Percentiles rank a stretch among this genome's conserved stretches.
Conservation (phyloP, 345 rosid genomes). For the Leavenworthia alabamica region DNA sequence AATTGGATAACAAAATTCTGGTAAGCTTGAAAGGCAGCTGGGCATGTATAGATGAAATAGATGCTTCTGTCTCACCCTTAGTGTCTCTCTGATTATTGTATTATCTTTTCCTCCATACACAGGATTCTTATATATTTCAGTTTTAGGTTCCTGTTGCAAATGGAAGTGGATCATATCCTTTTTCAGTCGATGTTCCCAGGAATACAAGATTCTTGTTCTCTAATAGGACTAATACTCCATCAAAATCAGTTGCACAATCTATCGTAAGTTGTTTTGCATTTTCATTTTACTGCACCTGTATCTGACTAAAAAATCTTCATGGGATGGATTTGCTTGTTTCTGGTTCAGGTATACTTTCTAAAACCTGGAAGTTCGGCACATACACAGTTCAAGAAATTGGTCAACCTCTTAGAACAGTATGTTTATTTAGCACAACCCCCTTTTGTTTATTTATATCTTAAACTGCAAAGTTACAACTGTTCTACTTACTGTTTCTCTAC, state of each 20-base stretch:
- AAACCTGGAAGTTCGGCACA: constrained; percentile 70
- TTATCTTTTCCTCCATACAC: constrained; percentile 3
- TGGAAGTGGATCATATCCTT: constrained; percentile 92
- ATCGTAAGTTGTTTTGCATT: constrained; percentile 50
- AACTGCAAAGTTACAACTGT: constrained; percentile 3
- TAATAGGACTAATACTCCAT: constrained; percentile 66
- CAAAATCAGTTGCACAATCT: constrained; percentile 85
- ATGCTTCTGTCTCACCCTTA: constrained; percentile 1
- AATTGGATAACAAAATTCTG: neutral
- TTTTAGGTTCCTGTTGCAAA: constrained; percentile 96
- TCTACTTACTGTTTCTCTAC: constrained; percentile 14
- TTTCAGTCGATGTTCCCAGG: constrained; percentile 87
- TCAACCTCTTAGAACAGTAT: constrained; percentile 97
- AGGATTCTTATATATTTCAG: constrained; percentile 13
- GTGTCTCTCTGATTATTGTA: constrained; percentile 3
- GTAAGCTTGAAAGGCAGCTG: neutral
- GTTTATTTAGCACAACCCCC: constrained; percentile 30
- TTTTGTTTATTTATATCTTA: constrained; percentile 2
- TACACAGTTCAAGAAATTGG: constrained; percentile 75
- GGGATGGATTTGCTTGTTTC: constrained; percentile 16
- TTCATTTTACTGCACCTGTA: constrained; percentile 16
- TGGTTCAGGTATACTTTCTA: constrained; percentile 71
- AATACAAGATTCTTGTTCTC: constrained; percentile 91
- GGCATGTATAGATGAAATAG: constrained; percentile 2
- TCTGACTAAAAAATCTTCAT: constrained; percentile 20